phyloP scores from a whole-genome alignment of 2,329 filamentous ascomycete genomes.

The Paradendryphiella salina region DNA sequence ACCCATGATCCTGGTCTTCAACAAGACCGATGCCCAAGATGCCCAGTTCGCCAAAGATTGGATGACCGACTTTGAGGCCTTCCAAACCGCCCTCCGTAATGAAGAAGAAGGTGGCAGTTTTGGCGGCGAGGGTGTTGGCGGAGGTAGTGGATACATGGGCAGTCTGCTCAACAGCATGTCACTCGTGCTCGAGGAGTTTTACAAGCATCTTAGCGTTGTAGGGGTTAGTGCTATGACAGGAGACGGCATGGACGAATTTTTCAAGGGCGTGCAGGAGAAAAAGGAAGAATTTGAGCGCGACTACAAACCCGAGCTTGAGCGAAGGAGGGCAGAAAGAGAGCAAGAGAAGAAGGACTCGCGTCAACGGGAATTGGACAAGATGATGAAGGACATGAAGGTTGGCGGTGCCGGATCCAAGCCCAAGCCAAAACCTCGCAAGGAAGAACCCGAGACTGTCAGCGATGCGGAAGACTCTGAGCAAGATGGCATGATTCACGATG shows the following conservation, averaged over 20 bases:
- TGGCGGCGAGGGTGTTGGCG: constrained; percentile 70
- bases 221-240: constrained; percentile 93
- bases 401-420: constrained; percentile 36
- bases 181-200: constrained; percentile 95
- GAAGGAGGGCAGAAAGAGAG: constrained; percentile 73
- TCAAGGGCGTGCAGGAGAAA: constrained; percentile 84
- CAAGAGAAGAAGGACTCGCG: constrained; percentile 70
- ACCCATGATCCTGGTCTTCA: constrained; percentile 98
- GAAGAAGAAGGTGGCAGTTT: constrained; percentile 81
- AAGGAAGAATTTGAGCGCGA: constrained; percentile 84
- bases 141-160: constrained; percentile 91
- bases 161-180: constrained; percentile 97
- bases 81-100: constrained; percentile 78
- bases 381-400: constrained; percentile 91
- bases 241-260: constrained; percentile 90
- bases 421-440: constrained; percentile 45
- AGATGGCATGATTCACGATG: constrained; percentile 58
- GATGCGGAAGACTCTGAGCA: constrained; percentile 58
- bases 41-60: constrained; percentile 92
- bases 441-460: constrained; percentile 56
- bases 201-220: constrained; percentile 89
- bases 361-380: constrained; percentile 81
- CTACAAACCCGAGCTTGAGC: constrained; percentile 89
- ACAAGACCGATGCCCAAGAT: constrained; percentile 96
- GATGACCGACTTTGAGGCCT: constrained; percentile 99